Percentiles rank a stretch among this genome's conserved stretches.
Conservation (phyloP, 2,329 filamentous ascomycete species). For the Aureobasidium lini region DNA sequence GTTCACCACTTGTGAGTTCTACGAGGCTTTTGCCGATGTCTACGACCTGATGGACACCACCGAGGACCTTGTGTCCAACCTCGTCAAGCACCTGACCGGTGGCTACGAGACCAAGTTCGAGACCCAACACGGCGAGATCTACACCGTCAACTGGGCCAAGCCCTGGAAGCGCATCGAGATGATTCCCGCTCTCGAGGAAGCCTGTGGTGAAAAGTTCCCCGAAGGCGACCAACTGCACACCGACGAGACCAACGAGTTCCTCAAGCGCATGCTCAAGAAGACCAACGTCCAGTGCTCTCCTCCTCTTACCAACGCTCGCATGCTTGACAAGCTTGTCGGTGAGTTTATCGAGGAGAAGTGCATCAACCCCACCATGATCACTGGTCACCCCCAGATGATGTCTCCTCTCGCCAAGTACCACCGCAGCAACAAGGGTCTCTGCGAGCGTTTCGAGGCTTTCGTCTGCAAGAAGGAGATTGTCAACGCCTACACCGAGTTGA, state of each 20-base stretch:
- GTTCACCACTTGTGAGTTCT: constrained; percentile 97
- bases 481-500: constrained; percentile 97
- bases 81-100: constrained; percentile 85
- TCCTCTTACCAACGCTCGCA: constrained; percentile 85
- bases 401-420: constrained; percentile 95
- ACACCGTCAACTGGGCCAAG: constrained; percentile 90
- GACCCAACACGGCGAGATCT: constrained; percentile 76
- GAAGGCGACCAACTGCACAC: constrained; percentile 84
- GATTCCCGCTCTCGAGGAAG: constrained; percentile 87
- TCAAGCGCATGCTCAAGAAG: constrained; percentile 78
- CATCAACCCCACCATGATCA: constrained; percentile 88
- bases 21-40: constrained; percentile 77
- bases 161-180: constrained; percentile 94
- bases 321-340: constrained; percentile 86
- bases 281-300: constrained; percentile 82
- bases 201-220: constrained; percentile 88
- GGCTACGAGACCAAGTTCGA: constrained; percentile 78
- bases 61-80: constrained; percentile 81
- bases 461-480: constrained; percentile 96
- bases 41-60: constrained; percentile 87
- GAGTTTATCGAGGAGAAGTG: constrained; percentile 94
- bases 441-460: constrained; percentile 95
- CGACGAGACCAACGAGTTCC: constrained; percentile 78
- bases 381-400: constrained; percentile 76
- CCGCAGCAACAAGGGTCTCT: constrained; percentile 71